These are phyloP conservation scores for Amesomyces nigricolor DNA, from an alignment of 2,329 filamentous ascomycete species.

Conservation along the genomic window DNA sequence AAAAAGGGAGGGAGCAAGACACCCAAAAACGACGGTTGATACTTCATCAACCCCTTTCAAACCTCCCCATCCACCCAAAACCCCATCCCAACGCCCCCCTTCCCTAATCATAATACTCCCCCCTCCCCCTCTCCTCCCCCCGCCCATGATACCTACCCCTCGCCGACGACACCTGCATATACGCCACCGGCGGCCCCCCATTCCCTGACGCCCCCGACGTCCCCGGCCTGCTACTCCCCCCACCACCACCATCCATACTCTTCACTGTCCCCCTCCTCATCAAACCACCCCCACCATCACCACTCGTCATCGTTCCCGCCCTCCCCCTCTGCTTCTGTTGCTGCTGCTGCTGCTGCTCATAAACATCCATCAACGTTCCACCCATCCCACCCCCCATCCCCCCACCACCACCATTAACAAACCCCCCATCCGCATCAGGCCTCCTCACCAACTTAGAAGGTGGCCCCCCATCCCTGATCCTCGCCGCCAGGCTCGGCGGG, in stretches of 20 bases:
- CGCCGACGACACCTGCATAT: constrained; percentile 1
- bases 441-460: constrained; percentile 18
- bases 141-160: constrained; percentile 1
- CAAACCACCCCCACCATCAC: neutral
- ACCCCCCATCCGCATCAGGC: neutral
- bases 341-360: constrained; percentile 3
- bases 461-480: neutral
- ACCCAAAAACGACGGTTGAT: neutral
- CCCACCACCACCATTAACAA: too few relatives aligned
- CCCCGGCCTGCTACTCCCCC: neutral
- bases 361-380: constrained; percentile 5
- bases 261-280: constrained; percentile 13
- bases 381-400: neutral
- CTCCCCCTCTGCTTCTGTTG: neutral
- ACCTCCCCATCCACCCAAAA: neutral
- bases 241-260: constrained; percentile 5
- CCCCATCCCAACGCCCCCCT: neutral
- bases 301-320: neutral
- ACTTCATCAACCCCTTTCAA: neutral
- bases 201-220: neutral
- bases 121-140: constrained; percentile 1
- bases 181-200: neutral
- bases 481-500: neutral
- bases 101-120: neutral
- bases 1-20: neutral